Conservation (phyloP, 2,329 filamentous ascomycete species). For the Tolypocladium cylindrosporum region DNA sequence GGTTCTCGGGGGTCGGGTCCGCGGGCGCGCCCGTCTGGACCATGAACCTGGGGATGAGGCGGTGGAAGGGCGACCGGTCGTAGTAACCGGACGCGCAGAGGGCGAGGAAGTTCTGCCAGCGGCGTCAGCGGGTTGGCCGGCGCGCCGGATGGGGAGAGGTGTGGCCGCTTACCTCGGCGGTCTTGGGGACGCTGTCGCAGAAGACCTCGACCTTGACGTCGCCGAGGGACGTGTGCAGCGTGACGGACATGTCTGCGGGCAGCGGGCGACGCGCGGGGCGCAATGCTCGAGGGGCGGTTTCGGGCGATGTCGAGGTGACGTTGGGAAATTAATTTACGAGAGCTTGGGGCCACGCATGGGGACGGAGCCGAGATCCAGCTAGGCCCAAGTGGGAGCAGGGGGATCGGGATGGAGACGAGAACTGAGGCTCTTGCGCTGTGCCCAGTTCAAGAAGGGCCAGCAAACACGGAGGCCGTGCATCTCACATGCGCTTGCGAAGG, state of each 20-base stretch:
- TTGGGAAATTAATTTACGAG: background rate
- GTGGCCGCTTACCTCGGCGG: slow-evolving; percentile 55
- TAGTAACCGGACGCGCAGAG: slow-evolving; percentile 75
- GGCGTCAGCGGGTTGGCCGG: background rate
- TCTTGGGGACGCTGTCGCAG: slow-evolving; percentile 89
- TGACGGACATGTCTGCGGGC: slow-evolving; percentile 46
- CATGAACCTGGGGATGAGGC: slow-evolving; percentile 74
- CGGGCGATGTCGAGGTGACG: background rate
- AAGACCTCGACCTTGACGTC: slow-evolving; percentile 94
- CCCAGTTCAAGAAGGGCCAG: no score
- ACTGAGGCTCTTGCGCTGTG: no score
- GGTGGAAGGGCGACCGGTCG: slow-evolving; percentile 66
- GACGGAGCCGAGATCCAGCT: background rate
- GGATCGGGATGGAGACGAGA: no score
- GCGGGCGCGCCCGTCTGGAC: slow-evolving; percentile 62
- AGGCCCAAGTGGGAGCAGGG: background rate
- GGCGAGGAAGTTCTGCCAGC: slow-evolving; percentile 68
- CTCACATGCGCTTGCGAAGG: no score
- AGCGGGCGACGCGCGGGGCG: background rate
- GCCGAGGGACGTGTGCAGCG: slow-evolving; percentile 78
- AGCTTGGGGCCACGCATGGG: background rate
- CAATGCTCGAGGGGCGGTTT: background rate
- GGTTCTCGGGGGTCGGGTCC: slow-evolving; percentile 40
- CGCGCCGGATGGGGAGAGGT: background rate
- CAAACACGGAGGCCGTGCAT: no score